A percentile compares a stretch with the other conserved stretches of the same genome.
phyloP scores from a whole-genome alignment of 805 yeast genomes.

The Alloascoidea hylecoeti region DNA sequence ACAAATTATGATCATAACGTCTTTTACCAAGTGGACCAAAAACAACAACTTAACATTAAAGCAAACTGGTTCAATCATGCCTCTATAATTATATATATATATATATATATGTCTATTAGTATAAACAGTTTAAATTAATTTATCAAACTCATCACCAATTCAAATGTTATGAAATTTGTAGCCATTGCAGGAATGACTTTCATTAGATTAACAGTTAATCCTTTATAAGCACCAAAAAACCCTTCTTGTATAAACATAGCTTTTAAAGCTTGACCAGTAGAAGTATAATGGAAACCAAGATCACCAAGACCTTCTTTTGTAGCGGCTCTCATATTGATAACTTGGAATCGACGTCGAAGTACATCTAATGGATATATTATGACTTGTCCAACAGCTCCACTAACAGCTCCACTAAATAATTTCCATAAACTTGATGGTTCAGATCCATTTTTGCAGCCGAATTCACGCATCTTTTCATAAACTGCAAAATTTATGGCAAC shows the following conservation, averaged over 20 bases:
- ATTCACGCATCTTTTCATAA: conserved; percentile 68
- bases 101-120: too few species aligned
- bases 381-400: conserved; percentile 86
- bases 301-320: conserved; percentile 22
- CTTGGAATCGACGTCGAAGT: conserved; percentile 82
- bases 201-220: conserved; percentile 60
- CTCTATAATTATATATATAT: too few species aligned
- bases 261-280: conserved; percentile 59
- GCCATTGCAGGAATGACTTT: conserved; percentile 77
- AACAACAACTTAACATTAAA: too few species aligned
- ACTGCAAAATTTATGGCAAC: conserved; percentile 87
- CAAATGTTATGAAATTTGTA: conserved; percentile 71
- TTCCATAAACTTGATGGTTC: conserved; percentile 34
- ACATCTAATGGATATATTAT: conserved; percentile 86
- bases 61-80: too few species aligned
- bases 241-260: conserved; percentile 70
- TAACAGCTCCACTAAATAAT: conserved; percentile 65
- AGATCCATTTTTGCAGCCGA: conserved; percentile 20
- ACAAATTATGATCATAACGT: too few species aligned
- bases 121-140: too few species aligned
- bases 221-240: conserved; percentile 53
- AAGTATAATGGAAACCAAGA: conserved; percentile 70
- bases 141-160: conserved; percentile 39
- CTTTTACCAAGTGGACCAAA: too few species aligned
- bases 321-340: conserved; percentile 64